phyloP scores from a whole-genome alignment of 371 early-diverging fungal genomes.

The Zancudomyces culisetae region DNA sequence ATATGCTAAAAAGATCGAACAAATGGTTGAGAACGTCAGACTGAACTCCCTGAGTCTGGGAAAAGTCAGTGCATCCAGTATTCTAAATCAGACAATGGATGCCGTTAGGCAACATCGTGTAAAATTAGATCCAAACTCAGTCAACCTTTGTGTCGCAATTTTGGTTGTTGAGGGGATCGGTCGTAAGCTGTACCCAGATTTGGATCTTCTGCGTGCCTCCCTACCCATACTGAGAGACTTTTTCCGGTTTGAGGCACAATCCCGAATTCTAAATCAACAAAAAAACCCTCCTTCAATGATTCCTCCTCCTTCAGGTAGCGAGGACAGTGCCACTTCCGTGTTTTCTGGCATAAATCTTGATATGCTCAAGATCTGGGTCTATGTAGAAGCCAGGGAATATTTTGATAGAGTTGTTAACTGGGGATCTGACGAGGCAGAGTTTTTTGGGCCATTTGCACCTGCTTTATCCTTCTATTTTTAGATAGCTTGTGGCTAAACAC shows the following conservation, averaged over 20 bases:
- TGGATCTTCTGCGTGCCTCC: conserved; percentile 72
- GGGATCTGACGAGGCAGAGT: conserved; percentile 19
- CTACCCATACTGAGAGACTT: conserved; percentile 52
- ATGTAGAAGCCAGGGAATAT: conserved; percentile 53
- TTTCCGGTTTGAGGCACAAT: conserved; percentile 13
- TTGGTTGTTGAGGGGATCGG: conserved; percentile 89
- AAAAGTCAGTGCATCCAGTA: conserved; percentile 50
- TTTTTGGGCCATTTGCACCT: conserved; percentile 20
- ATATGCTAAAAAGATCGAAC: conserved; percentile 58
- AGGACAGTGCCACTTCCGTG: conserved; percentile 25
- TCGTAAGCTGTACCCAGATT: conserved; percentile 65
- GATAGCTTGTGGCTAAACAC: too few relatives aligned
- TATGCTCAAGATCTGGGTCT: conserved; percentile 59
- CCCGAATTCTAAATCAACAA: conserved; percentile 13
- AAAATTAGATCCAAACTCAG: conserved; percentile 80
- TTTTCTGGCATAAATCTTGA: neutral
- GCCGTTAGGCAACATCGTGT: conserved; percentile 83
- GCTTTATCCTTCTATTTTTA: conserved; percentile 4
- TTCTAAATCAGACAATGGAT: conserved; percentile 56
- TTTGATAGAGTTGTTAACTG: conserved; percentile 17
- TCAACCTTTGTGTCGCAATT: conserved; percentile 74
- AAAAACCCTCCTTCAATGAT: too few relatives aligned
- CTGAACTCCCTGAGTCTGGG: conserved; percentile 53
- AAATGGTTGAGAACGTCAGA: conserved; percentile 46
- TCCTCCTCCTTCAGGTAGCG: conserved; percentile 33